These are phyloP conservation scores for Aureobasidium pullulans DNA, from an alignment of 2,329 filamentous ascomycete species.

Conservation along the genomic window DNA sequence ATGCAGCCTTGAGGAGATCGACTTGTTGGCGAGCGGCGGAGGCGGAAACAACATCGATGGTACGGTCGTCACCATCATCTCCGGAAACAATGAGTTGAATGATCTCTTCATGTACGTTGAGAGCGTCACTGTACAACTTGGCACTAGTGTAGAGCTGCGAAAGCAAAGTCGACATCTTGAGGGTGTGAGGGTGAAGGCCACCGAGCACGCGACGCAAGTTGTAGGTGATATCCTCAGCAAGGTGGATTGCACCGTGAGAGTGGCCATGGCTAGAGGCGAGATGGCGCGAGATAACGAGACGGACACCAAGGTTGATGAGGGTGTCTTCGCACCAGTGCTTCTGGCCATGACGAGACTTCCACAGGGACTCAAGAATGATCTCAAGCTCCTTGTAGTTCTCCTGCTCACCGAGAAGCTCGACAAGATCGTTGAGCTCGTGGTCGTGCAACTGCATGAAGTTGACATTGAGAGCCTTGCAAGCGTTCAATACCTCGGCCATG, in stretches of 20 bases:
- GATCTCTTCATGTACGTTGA: conserved; percentile 27
- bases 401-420: conserved; percentile 42
- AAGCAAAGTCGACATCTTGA: conserved; percentile 44
- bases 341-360: conserved; percentile 41
- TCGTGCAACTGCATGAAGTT: conserved; percentile 39
- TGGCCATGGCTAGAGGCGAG: conserved; percentile 33
- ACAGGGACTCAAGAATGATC: conserved; percentile 36
- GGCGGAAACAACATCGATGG: conserved; percentile 15
- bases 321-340: conserved; percentile 38
- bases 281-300: conserved; percentile 47
- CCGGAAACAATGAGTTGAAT: conserved; percentile 23
- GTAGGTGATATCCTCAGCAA: conserved; percentile 49
- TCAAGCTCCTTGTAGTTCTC: conserved; percentile 42
- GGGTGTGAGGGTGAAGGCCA: conserved; percentile 38
- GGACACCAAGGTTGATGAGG: conserved; percentile 46
- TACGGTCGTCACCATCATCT: conserved; percentile 20
- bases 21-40: conserved; percentile 31
- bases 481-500: conserved; percentile 35
- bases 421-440: conserved; percentile 39
- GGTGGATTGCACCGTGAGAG: conserved; percentile 36
- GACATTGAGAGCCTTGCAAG: conserved; percentile 36
- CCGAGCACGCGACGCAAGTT: conserved; percentile 49
- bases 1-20: conserved; percentile 31
- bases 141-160: conserved; percentile 41
- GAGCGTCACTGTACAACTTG: conserved; percentile 22